Evolutionary conservation across 2,329 filamentous ascomycete genomes (phyloP), one percentile per base, ranked within the genome.

Genomic region (Chaetomium sp.): DNA sequence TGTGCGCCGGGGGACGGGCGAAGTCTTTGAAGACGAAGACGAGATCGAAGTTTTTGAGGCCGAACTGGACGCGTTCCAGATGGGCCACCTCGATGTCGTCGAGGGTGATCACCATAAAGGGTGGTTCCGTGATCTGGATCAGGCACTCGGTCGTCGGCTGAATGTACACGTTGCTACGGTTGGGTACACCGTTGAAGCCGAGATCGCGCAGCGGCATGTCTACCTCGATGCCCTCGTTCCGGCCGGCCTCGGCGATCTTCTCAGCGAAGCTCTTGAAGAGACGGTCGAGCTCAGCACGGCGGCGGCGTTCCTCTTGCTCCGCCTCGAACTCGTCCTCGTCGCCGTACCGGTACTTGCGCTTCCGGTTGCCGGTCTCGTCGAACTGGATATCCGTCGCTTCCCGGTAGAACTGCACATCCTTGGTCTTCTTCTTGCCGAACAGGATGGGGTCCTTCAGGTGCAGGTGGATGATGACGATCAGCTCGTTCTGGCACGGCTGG

Each of bases 1-100:
- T 87, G 71, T 99, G 94, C 55, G 87, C 88, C 1, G 92, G 92
- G 2, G 89, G 74, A n/a, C 91, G 84, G 53, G 88, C 84, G 72
- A 96, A 97, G 74, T 99, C 94, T 68, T 97, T 97, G 79, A 96
- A 97, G 40, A 99, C 89, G 67, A 97, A 91, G 19, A 99, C 94
- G 71, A 99, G 85, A 73, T 99, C 94, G 71, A 99, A 99, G 73
- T 99, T 99, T 79, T 97, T 96, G 59, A 99, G 80, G 37, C 94
- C 95, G 67, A 99, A 99, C 74, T 92, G 79, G 14, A 99, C 94
- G 76, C 92, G 89, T 72, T 99, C 94, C 57, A 99, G 77, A 74
- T 99, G 94, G 12, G 94, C 94, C 64, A 97, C 82, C 71, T 99
- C 94, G 62, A 99, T 94, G 67, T 99, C 94, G 50, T 92, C 91